These are phyloP conservation scores for Vanderwaltozyma tropicalis DNA, from an alignment of 805 yeast species.

Conservation along the genomic window DNA sequence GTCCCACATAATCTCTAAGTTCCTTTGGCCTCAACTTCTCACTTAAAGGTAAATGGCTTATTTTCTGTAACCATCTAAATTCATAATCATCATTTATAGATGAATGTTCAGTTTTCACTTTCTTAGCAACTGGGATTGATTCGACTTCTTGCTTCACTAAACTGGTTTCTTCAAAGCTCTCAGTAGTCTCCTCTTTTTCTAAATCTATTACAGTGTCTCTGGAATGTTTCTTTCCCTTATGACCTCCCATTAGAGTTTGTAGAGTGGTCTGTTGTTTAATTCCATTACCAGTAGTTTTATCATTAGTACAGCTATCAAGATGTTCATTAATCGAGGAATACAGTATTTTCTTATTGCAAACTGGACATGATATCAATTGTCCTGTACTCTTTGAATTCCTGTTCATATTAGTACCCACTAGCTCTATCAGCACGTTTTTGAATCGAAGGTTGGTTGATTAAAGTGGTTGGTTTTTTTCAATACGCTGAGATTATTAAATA, in stretches of 20 bases:
- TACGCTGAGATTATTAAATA: too few species aligned
- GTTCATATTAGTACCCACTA: too few species aligned
- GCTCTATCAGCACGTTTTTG: too few species aligned
- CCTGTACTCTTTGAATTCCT: conserved; percentile 6
- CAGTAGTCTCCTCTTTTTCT: background rate
- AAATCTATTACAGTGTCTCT: background rate
- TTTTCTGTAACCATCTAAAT: conserved; percentile 18
- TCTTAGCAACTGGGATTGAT: conserved; percentile 6
- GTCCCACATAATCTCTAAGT: conserved; percentile 73
- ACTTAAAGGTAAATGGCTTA: conserved; percentile 43
- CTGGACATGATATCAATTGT: conserved; percentile 24
- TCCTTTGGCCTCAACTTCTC: conserved; percentile 73
- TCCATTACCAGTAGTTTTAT: background rate
- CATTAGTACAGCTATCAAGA: conserved; percentile 20
- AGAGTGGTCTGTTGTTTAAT: conserved; percentile 10
- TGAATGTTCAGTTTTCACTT: background rate
- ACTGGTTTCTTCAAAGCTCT: background rate
- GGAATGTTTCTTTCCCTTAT: background rate
- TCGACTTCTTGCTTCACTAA: conserved; percentile 1
- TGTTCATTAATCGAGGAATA: conserved; percentile 22
- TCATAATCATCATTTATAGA: conserved; percentile 10
- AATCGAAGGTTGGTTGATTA: too few species aligned
- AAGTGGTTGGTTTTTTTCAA: too few species aligned
- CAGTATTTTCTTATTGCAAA: conserved; percentile 20
- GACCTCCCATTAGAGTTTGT: conserved; percentile 9